Conservation (phyloP, 163 green algal species). For the Trebouxia gelatinosa region DNA sequence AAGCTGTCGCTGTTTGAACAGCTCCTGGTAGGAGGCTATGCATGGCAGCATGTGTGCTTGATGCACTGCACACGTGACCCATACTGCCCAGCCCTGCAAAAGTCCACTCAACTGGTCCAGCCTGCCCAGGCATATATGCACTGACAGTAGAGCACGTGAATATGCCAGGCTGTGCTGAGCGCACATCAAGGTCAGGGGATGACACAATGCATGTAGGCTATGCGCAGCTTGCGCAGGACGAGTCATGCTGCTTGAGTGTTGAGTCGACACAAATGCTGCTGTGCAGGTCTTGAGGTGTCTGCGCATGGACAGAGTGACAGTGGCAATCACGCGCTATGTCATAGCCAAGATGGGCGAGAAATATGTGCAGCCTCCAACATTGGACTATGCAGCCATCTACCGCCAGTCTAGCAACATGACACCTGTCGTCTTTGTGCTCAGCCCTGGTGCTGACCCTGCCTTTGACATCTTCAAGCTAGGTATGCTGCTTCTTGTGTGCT, state of each 20-base stretch:
- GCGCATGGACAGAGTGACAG: slow-evolving; percentile 78
- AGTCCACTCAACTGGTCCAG: too few species aligned
- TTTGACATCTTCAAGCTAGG: slow-evolving; percentile 91
- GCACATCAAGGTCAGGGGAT: too few species aligned
- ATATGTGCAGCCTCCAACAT: slow-evolving; percentile 72
- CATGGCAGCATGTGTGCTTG: too few species aligned
- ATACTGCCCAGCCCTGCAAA: too few species aligned
- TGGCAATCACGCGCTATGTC: slow-evolving; percentile 72
- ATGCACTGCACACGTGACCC: too few species aligned
- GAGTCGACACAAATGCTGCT: not conserved
- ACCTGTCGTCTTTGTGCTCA: slow-evolving; percentile 89
- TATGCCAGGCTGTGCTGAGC: too few species aligned
- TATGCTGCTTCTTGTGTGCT: slow-evolving; percentile 18
- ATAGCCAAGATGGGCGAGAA: slow-evolving; percentile 54
- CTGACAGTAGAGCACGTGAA: too few species aligned
- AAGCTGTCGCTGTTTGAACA: slow-evolving; percentile 75
- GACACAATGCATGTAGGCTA: too few species aligned
- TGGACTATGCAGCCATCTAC: slow-evolving; percentile 79
- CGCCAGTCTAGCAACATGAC: slow-evolving; percentile 67
- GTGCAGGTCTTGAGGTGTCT: slow-evolving; percentile 76
- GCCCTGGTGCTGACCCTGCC: slow-evolving; percentile 76
- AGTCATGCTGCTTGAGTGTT: not conserved
- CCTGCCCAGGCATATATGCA: not conserved
- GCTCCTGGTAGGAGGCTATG: slow-evolving; percentile 42
- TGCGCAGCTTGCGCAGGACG: too few species aligned